phyloP scores from a whole-genome alignment of 768 basidiomycete species.

The Serendipita sp. region DNA sequence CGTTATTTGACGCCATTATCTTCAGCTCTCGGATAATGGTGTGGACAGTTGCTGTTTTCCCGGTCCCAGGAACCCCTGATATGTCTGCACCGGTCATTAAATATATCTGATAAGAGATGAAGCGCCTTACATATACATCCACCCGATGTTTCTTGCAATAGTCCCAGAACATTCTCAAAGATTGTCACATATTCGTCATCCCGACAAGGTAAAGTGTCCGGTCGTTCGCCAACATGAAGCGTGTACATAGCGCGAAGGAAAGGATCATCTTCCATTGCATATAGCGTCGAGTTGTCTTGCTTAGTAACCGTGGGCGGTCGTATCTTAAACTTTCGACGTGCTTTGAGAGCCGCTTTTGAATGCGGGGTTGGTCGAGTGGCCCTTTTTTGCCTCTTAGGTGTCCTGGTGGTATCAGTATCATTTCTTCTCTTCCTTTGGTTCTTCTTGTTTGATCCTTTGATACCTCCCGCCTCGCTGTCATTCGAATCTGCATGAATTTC shows the following conservation, averaged over 20 bases:
- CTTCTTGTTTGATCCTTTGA: constrained; percentile 14
- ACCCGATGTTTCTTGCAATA: constrained; percentile 83
- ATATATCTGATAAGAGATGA: constrained; percentile 4
- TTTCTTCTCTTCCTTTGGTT: constrained; percentile 14
- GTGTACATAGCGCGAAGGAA: constrained; percentile 82
- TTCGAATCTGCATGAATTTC: constrained; percentile 13
- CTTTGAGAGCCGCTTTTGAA: constrained; percentile 48
- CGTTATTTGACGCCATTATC: constrained; percentile 67
- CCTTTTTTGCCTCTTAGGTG: constrained; percentile 40
- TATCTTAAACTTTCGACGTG: constrained; percentile 20
- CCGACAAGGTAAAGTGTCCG: constrained; percentile 76
- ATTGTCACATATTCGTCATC: constrained; percentile 71
- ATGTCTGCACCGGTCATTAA: constrained; percentile 43
- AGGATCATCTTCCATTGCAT: constrained; percentile 44
- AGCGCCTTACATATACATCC: constrained; percentile 76
- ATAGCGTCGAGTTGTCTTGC: constrained; percentile 19
- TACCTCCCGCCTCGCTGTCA: constrained; percentile 13
- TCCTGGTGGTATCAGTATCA: constrained; percentile 24
- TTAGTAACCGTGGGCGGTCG: constrained; percentile 12
- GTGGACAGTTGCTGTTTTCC: constrained; percentile 96
- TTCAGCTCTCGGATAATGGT: constrained; percentile 81
- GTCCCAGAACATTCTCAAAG: constrained; percentile 56
- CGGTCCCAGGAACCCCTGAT: constrained; percentile 95
- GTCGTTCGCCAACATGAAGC: constrained; percentile 82
- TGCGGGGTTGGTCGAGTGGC: constrained; percentile 55